Conservation (phyloP, 73 alveolate species). For the Paramecium biaurelia region DNA sequence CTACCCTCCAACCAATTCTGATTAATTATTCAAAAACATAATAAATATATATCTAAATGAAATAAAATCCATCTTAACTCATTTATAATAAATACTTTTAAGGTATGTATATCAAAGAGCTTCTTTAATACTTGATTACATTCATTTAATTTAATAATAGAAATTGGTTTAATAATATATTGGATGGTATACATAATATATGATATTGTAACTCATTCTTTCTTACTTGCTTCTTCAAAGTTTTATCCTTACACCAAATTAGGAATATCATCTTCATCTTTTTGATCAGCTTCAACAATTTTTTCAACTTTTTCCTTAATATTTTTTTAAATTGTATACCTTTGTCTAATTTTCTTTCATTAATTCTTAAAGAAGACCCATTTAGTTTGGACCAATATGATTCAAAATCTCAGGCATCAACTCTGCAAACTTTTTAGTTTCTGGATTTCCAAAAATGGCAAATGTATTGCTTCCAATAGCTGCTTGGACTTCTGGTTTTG, state of each 20-base stretch:
- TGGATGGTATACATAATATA: not conserved
- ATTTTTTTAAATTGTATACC: not conserved
- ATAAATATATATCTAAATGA: not conserved
- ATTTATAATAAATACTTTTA: not conserved
- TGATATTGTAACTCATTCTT: constrained; percentile 9
- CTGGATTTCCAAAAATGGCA: constrained; percentile 84
- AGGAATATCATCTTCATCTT: constrained; percentile 49
- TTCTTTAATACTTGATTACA: not conserved
- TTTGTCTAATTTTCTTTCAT: not conserved
- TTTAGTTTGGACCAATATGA: constrained; percentile 79
- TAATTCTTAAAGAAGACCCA: constrained; percentile 17
- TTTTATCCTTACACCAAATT: constrained; percentile 13
- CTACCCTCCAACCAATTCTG: not conserved
- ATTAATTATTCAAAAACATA: not conserved
- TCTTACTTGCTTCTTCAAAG: constrained; percentile 43
- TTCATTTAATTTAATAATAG: not conserved
- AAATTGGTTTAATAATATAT: not conserved
- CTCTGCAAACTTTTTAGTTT: constrained; percentile 81
- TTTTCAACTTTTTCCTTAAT: constrained; percentile 22
- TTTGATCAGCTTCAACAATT: constrained; percentile 24
- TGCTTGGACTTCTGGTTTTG: constrained; percentile 85
- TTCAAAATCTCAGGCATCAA: constrained; percentile 83
- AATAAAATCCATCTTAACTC: not conserved
- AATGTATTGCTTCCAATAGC: constrained; percentile 86
- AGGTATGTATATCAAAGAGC: not conserved